phyloP scores from a whole-genome alignment of 805 yeast species.

The Pichia membranifaciens region DNA sequence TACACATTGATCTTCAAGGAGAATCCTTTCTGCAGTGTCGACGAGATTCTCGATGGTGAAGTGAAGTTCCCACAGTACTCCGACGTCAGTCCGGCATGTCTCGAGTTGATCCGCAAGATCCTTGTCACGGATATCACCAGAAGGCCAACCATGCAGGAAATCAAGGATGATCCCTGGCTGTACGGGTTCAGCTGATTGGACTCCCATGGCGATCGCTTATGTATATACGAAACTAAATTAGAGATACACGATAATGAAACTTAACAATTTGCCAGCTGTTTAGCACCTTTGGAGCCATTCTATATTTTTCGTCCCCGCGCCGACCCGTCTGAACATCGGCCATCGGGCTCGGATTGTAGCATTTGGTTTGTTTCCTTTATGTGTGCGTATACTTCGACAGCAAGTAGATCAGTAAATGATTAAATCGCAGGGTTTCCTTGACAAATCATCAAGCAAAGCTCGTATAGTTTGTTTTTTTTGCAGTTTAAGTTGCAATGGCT shows the following conservation, averaged over 20 bases:
- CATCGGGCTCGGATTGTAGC: no score
- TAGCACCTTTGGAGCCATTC: no score
- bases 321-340: no score
- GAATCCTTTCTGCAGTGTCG: conserved; percentile 92
- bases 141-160: conserved; percentile 71
- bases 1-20: conserved; percentile 90
- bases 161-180: conserved; percentile 70
- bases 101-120: conserved; percentile 55
- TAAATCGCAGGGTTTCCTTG: no score
- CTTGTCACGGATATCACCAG: conserved; percentile 58
- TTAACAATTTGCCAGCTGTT: no score
- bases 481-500: conserved; percentile 1
- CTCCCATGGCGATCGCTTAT: background rate
- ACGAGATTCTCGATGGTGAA: conserved; percentile 90
- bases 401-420: background rate
- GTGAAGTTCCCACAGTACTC: conserved; percentile 54
- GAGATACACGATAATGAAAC: no score
- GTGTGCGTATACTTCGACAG: no score
- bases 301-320: no score
- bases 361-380: no score
- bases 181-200: conserved; percentile 22
- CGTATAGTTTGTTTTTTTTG: background rate
- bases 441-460: no score
- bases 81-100: conserved; percentile 55
- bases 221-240: background rate